These are phyloP conservation scores for Fagus sylvatica DNA, from an alignment of 306 rosid species.

Conservation along the genomic window DNA sequence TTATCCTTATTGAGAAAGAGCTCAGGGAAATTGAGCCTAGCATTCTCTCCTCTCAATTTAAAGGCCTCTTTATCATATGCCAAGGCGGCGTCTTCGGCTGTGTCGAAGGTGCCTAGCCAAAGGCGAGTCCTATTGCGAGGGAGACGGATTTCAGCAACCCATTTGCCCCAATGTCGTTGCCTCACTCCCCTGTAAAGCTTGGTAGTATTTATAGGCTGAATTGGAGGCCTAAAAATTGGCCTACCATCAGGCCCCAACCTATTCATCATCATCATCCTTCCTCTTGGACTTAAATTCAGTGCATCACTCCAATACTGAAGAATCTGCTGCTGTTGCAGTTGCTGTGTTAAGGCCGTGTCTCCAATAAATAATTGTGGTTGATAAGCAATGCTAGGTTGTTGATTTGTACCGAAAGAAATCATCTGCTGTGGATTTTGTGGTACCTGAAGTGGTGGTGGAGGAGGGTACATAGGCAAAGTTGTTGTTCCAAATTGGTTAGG, in stretches of 20 bases:
- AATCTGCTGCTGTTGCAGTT: conserved; percentile 58
- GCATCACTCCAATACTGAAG: conserved; percentile 80
- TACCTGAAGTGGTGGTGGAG: conserved; percentile 26
- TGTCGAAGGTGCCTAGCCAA: conserved; percentile 97
- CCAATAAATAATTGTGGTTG: conserved; percentile 35
- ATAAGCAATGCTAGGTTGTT: conserved; percentile 32
- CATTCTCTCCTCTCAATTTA: conserved; percentile 91
- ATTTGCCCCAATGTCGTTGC: conserved; percentile 99
- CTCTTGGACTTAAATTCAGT: conserved; percentile 69
- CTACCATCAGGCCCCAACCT: conserved; percentile 49
- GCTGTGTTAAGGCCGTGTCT: conserved; percentile 35
- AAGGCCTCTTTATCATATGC: conserved; percentile 96
- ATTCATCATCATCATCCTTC: conserved; percentile 68
- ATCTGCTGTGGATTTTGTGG: conserved; percentile 47
- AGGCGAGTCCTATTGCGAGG: conserved; percentile 89
- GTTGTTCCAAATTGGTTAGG: conserved; percentile 41
- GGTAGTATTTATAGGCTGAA: conserved; percentile 62
- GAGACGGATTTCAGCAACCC: conserved; percentile 97
- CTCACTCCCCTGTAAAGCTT: conserved; percentile 95
- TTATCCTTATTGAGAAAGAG: conserved; percentile 59
- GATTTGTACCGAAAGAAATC: conserved; percentile 52
- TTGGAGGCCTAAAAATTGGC: conserved; percentile 49
- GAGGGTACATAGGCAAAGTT: conserved; percentile 32
- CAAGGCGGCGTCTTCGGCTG: conserved; percentile 96
- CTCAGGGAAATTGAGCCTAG: conserved; percentile 90